Evolutionary conservation across 1,284 basidiomycete species (phyloP).

Genomic region (Fomitiporia mediterranea): DNA sequence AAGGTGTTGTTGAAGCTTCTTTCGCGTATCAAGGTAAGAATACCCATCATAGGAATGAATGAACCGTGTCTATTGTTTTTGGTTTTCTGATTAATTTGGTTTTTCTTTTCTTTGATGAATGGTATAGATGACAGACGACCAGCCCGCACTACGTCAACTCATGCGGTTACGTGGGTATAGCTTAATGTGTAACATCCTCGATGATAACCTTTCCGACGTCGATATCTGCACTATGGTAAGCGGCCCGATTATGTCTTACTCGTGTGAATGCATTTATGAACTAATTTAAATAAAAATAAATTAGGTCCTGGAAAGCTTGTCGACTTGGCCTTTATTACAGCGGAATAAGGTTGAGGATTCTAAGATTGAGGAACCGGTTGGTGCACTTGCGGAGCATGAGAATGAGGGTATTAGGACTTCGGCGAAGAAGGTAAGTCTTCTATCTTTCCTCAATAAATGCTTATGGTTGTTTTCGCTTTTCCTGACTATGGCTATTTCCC

Average conservation of each 20-base stretch:
- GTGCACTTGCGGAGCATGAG: conserved; percentile 48
- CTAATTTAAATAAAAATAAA: conserved; percentile 9
- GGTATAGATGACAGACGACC: conserved; percentile 78
- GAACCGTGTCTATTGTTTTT: not conserved
- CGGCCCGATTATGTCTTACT: no score
- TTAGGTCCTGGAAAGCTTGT: conserved; percentile 73
- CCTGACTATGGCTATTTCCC: not conserved
- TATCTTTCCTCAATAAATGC: not conserved
- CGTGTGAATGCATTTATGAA: not conserved
- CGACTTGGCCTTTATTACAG: conserved; percentile 78
- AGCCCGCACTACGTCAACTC: conserved; percentile 74
- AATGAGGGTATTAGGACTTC: conserved; percentile 51
- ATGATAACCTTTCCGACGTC: conserved; percentile 71
- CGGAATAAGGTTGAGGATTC: conserved; percentile 95
- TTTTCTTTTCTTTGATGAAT: no score
- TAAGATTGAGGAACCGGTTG: conserved; percentile 68
- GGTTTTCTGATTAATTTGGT: not conserved
- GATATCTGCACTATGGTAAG: conserved; percentile 67
- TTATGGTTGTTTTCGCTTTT: not conserved
- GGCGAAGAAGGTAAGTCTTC: conserved; percentile 50
- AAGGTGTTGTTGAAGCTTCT: conserved; percentile 83
- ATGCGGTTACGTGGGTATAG: conserved; percentile 94
- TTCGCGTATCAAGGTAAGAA: conserved; percentile 73
- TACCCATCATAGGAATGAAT: not conserved
- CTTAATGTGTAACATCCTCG: conserved; percentile 85